These are phyloP conservation scores for Phylloporus sp. DNA, from an alignment of 768 basidiomycete species.

Conservation along the genomic window DNA sequence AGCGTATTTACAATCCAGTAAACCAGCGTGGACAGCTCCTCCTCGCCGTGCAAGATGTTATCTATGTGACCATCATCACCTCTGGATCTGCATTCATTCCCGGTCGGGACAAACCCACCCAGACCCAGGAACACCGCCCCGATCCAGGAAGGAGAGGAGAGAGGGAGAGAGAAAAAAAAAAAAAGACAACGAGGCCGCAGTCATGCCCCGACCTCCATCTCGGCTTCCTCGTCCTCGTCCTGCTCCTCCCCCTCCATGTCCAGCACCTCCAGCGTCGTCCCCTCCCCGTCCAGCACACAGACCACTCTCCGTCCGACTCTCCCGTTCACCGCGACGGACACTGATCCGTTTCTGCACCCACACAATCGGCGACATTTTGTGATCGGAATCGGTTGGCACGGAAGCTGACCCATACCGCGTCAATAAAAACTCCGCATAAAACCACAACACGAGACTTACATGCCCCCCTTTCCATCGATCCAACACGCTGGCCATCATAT, in stretches of 20 bases:
- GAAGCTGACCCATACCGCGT: conserved; percentile 42
- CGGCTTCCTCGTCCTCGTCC: conserved; percentile 31
- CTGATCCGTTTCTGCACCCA: conserved; percentile 48
- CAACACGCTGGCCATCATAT: conserved; percentile 58
- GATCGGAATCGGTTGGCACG: conserved; percentile 47
- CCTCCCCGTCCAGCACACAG: conserved; percentile 65
- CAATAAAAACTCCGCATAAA: conserved; percentile 32
- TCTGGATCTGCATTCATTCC: conserved; percentile 38
- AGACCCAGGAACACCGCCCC: conserved; percentile 25
- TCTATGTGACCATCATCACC: not conserved
- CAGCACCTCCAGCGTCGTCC: conserved; percentile 63
- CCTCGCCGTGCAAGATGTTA: not conserved
- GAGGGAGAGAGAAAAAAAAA: not conserved
- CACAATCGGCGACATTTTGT: conserved; percentile 53
- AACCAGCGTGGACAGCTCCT: conserved; percentile 17
- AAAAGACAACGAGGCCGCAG: not conserved
- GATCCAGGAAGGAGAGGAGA: conserved; percentile 13
- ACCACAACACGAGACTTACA: conserved; percentile 46
- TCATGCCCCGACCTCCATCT: not conserved
- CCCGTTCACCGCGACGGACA: conserved; percentile 71
- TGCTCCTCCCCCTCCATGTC: conserved; percentile 68
- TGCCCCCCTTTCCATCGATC: conserved; percentile 57
- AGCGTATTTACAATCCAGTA: conserved; percentile 36
- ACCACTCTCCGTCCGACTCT: conserved; percentile 69
- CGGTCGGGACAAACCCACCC: not conserved